Evolutionary conservation across 75 land plant species (phyloP).

Genomic region (Cupressus sempervirens): DNA sequence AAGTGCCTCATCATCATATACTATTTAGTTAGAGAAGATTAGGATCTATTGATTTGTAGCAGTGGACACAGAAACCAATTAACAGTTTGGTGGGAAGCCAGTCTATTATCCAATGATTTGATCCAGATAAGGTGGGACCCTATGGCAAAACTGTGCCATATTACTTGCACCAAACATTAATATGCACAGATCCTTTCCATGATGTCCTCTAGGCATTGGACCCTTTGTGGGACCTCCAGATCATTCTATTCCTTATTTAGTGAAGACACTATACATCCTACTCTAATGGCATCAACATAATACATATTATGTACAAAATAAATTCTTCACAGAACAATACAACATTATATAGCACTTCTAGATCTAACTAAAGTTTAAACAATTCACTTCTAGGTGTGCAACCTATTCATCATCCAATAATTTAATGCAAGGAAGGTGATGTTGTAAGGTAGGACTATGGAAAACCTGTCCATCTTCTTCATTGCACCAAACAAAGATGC

Average conservation of each 20-base stretch:
- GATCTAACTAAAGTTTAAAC: neutral
- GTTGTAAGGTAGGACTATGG: neutral
- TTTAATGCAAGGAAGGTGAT: neutral
- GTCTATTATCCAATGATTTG: neutral
- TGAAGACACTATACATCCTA: neutral
- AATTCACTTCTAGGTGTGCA: neutral
- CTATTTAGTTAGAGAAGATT: neutral
- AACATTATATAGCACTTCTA: neutral
- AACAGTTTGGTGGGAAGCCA: too few relatives aligned
- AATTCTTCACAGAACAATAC: neutral
- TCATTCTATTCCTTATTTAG: neutral
- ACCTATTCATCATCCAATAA: neutral
- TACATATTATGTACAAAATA: neutral
- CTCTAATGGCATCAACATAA: neutral
- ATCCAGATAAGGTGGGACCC: neutral
- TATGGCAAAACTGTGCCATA: neutral
- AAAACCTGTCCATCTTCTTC: neutral
- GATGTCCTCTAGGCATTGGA: neutral
- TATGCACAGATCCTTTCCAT: neutral
- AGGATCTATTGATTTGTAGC: neutral
- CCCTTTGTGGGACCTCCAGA: neutral
- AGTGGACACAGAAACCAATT: neutral
- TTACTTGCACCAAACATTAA: neutral
- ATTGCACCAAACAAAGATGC: neutral
- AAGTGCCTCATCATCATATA: too few relatives aligned